Conservation (phyloP, 164 flowering plant species). For the Vitis rotundifolia region DNA sequence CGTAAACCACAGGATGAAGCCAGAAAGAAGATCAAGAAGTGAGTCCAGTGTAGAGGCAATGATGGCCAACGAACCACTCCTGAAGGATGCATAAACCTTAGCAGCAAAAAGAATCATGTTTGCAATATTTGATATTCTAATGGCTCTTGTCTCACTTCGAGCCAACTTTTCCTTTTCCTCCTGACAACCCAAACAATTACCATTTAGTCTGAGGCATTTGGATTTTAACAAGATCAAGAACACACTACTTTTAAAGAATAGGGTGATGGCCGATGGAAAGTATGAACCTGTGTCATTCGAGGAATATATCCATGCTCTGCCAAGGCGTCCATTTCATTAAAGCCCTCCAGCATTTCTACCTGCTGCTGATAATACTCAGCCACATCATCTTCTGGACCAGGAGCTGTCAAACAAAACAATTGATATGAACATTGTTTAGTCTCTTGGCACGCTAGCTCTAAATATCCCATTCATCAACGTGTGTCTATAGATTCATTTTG, state of each 20-base stretch:
- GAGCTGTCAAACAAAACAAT: slow-evolving; percentile 16
- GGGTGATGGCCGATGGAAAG: background rate
- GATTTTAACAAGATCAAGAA: too few relatives aligned
- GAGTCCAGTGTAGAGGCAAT: slow-evolving; percentile 93
- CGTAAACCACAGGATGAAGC: slow-evolving; percentile 92
- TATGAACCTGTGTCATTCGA: slow-evolving; percentile 77
- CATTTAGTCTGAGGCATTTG: too few relatives aligned
- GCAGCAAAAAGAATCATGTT: slow-evolving; percentile 90
- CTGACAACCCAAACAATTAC: slow-evolving; percentile 37
- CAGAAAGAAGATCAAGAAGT: slow-evolving; percentile 90
- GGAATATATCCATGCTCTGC: slow-evolving; percentile 83
- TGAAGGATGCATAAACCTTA: slow-evolving; percentile 81
- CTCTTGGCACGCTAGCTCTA: too few relatives aligned
- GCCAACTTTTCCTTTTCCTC: slow-evolving; percentile 85
- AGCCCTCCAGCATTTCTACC: slow-evolving; percentile 89
- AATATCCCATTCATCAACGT: too few relatives aligned
- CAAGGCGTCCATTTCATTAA: slow-evolving; percentile 84
- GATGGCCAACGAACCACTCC: slow-evolving; percentile 85
- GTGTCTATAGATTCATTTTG: too few relatives aligned
- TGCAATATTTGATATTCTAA: slow-evolving; percentile 82
- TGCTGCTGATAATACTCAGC: slow-evolving; percentile 95
- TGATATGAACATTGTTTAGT: background rate
- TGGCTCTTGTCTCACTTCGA: slow-evolving; percentile 76
- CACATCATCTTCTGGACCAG: slow-evolving; percentile 76
- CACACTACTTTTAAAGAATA: background rate